Evolutionary conservation across 2,329 filamentous ascomycete species (phyloP).

Genomic region (Botryotinia globosa): DNA sequence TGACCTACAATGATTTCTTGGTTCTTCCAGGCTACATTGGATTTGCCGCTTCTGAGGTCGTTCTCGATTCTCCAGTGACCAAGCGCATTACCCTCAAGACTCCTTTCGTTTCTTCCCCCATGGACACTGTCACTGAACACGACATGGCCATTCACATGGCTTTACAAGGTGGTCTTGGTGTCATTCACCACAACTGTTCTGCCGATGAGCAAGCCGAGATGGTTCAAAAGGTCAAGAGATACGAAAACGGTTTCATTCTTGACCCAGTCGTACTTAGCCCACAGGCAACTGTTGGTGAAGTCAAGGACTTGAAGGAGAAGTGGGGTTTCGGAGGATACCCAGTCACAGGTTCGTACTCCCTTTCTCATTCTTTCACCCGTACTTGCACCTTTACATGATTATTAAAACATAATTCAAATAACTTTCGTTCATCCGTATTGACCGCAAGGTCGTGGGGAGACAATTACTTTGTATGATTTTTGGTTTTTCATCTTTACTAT

Average conservation of each 20-base stretch:
- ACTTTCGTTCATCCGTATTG: slow-evolving; percentile 99
- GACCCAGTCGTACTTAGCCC: slow-evolving; percentile 91
- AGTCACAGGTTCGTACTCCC: slow-evolving; percentile 78
- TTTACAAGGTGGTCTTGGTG: slow-evolving; percentile 81
- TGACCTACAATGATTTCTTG: slow-evolving; percentile 99
- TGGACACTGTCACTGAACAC: slow-evolving; percentile 99
- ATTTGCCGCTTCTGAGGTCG: slow-evolving; percentile 87
- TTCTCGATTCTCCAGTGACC: slow-evolving; percentile 86
- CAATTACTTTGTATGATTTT: slow-evolving; percentile 49
- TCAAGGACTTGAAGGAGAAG: slow-evolving; percentile 89
- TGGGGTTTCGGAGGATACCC: slow-evolving; percentile 99
- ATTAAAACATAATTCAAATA: slow-evolving; percentile 71
- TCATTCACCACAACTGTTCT: slow-evolving; percentile 99
- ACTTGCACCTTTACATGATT: slow-evolving; percentile 64
- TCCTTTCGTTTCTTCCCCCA: slow-evolving; percentile 94
- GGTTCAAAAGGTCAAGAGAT: slow-evolving; percentile 98
- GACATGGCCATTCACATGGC: slow-evolving; percentile 99
- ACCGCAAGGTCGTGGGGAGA: slow-evolving; percentile 85
- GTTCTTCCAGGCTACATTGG: slow-evolving; percentile 96
- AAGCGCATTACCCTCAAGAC: slow-evolving; percentile 96
- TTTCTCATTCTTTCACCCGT: slow-evolving; percentile 31
- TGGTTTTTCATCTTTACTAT: slow-evolving; percentile 24
- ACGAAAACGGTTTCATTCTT: slow-evolving; percentile 97
- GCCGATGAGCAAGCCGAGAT: slow-evolving; percentile 95
- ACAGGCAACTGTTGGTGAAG: slow-evolving; percentile 84